Evolutionary conservation across 805 yeast genomes (phyloP).

Genomic region (Clavispora phyllophila): DNA sequence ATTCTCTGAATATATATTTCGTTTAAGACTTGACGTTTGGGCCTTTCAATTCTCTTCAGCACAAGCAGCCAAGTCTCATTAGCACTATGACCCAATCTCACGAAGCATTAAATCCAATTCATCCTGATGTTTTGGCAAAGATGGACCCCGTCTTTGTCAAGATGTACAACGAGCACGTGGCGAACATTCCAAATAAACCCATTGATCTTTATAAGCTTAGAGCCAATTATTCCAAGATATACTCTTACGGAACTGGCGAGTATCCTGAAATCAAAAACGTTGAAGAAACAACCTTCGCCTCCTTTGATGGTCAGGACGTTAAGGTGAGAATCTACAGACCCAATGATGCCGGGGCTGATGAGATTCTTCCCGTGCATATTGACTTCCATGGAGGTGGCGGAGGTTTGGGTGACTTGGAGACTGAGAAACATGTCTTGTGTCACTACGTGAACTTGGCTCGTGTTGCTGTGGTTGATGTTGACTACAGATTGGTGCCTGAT

Average conservation of each 20-base stretch:
- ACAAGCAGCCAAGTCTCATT: no score
- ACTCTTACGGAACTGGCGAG: constrained; percentile 22
- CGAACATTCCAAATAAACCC: constrained; percentile 13
- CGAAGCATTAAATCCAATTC: constrained; percentile 6
- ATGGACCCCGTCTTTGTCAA: constrained; percentile 19
- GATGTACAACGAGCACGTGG: constrained; percentile 19
- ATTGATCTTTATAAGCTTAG: constrained; percentile 19
- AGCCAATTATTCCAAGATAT: constrained; percentile 18
- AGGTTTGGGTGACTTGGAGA: constrained; percentile 26
- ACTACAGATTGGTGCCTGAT: constrained; percentile 26
- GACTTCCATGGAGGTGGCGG: constrained; percentile 34
- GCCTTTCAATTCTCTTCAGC: no score
- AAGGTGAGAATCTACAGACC: constrained; percentile 25
- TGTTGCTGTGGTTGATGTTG: constrained; percentile 26
- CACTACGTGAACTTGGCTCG: constrained; percentile 20
- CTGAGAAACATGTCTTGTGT: constrained; percentile 22
- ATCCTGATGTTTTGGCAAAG: constrained; percentile 10
- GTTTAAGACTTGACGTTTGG: not conserved
- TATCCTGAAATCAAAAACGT: constrained; percentile 15
- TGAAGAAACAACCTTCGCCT: constrained; percentile 5
- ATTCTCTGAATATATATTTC: not conserved
- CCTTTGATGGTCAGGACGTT: constrained; percentile 17
- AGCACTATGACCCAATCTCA: constrained; percentile 1
- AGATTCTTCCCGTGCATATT: constrained; percentile 23
- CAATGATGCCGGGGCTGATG: constrained; percentile 13